A percentile compares a stretch with the other conserved stretches of the same genome.
Conservation (phyloP, 2,329 filamentous ascomycete genomes). For the Calonectria multiphialidica region DNA sequence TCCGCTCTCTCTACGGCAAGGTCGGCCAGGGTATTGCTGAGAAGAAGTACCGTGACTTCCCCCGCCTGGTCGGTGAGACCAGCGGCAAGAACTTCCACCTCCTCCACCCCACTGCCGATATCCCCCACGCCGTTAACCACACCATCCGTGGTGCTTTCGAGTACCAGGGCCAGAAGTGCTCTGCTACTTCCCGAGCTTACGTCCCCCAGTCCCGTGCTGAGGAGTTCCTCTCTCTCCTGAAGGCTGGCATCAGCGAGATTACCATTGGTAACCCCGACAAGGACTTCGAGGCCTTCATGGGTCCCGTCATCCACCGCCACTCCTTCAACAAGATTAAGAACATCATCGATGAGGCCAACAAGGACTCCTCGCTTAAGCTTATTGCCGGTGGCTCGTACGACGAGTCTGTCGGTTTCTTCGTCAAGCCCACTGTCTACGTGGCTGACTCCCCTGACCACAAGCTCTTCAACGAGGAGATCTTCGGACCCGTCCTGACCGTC, state of each 20-base stretch:
- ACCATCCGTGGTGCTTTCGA: constrained; percentile 90
- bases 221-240: constrained; percentile 74
- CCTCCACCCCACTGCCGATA: constrained; percentile 80
- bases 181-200: constrained; percentile 84
- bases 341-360: constrained; percentile 84
- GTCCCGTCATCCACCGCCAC: constrained; percentile 85
- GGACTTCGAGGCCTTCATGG: constrained; percentile 81
- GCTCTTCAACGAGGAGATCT: constrained; percentile 83
- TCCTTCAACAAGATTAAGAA: constrained; percentile 84
- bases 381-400: constrained; percentile 83
- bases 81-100: constrained; percentile 96
- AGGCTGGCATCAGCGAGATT: constrained; percentile 75
- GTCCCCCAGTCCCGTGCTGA: constrained; percentile 82
- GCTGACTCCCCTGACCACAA: constrained; percentile 79
- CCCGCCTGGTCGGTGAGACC: constrained; percentile 89
- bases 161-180: constrained; percentile 93
- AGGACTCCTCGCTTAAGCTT: constrained; percentile 77
- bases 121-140: constrained; percentile 84
- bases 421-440: constrained; percentile 85
- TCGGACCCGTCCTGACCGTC: constrained; percentile 80
- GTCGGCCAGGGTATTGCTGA: constrained; percentile 86
- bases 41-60: constrained; percentile 86
- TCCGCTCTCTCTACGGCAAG: constrained; percentile 87
- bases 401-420: constrained; percentile 82
- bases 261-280: constrained; percentile 77